These are phyloP conservation scores for Thuidium tamariscinum DNA, from an alignment of 225 moss, liverwort and hornwort species.

Conservation along the genomic window DNA sequence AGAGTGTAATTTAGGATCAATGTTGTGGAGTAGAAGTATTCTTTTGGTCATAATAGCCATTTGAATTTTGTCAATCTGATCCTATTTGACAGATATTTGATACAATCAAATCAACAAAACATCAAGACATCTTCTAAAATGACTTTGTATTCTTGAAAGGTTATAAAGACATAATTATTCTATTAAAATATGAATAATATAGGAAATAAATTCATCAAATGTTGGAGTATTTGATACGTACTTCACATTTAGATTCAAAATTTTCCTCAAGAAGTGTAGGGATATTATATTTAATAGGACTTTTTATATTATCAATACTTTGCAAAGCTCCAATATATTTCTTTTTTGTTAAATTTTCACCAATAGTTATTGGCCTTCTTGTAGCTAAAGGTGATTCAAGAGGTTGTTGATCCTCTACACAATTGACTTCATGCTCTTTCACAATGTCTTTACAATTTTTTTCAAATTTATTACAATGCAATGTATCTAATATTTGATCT, in stretches of 20 bases:
- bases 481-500: neutral
- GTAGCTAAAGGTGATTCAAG: neutral
- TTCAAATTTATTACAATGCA: neutral
- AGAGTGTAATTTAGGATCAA: conserved; percentile 15
- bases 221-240: neutral
- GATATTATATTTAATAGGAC: neutral
- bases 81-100: neutral
- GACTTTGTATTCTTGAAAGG: neutral
- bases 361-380: neutral
- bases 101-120: neutral
- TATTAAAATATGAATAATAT: no score
- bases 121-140: neutral
- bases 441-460: no score
- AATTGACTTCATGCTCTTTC: neutral
- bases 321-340: neutral
- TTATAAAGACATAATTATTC: no score
- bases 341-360: neutral
- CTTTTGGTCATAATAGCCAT: neutral
- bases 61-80: neutral
- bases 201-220: neutral
- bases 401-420: neutral
- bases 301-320: neutral
- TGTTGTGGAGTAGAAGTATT: conserved; percentile 15
- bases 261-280: neutral
- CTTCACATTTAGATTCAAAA: neutral